phyloP scores from a whole-genome alignment of 257 asterid genomes.

The Solanum paucissectum region DNA sequence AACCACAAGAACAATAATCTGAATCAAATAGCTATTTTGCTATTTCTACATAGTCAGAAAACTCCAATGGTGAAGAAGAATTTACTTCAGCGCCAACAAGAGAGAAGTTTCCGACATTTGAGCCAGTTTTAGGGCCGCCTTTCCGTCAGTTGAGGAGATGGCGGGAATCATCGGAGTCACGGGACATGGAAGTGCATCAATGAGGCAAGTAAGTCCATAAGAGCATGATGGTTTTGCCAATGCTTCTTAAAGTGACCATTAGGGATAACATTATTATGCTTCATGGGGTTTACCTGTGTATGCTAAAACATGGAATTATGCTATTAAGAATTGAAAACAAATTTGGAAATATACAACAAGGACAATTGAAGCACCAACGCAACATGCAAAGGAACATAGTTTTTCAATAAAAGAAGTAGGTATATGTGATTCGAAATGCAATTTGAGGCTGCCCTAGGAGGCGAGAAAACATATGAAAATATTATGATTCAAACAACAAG shows the following conservation, averaged over 20 bases:
- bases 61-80: neutral
- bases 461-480: neutral
- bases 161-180: constrained; percentile 76
- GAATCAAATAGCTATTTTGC: neutral
- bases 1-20: neutral
- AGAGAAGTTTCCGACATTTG: constrained; percentile 70
- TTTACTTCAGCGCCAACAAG: constrained; percentile 69
- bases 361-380: neutral
- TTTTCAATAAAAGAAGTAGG: neutral
- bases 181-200: constrained; percentile 80
- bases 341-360: neutral
- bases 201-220: constrained; percentile 37
- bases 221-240: too few relatives aligned
- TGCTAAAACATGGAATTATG: neutral
- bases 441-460: neutral
- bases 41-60: neutral
- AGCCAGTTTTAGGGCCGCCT: constrained; percentile 78
- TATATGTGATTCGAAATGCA: neutral
- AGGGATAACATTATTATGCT: too few relatives aligned
- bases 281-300: too few relatives aligned
- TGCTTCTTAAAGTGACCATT: too few relatives aligned
- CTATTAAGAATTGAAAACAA: neutral
- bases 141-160: constrained; percentile 88
- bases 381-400: neutral
- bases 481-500: neutral